These are phyloP conservation scores for Diplogelasinospora grovesii DNA, from an alignment of 495 filamentous ascomycete genomes.

Conservation along the genomic window DNA sequence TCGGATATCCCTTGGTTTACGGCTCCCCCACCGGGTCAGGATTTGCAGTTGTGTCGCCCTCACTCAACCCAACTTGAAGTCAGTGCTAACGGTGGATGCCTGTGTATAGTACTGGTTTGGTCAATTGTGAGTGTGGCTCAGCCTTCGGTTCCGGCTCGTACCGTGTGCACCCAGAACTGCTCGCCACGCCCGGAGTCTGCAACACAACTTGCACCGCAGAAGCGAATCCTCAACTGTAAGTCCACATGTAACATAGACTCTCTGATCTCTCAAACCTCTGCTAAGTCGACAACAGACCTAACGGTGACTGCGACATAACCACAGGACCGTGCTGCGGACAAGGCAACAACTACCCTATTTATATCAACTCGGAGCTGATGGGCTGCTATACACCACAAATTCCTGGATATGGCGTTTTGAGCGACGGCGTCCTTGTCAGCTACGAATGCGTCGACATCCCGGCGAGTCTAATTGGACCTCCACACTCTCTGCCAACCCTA, in stretches of 20 bases:
- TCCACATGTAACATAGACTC: background rate
- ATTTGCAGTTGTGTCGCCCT: background rate
- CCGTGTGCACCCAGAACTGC: constrained; percentile 2
- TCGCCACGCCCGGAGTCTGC: background rate
- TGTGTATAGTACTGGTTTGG: background rate
- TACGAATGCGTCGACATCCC: constrained; percentile 3
- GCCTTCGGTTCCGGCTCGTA: constrained; percentile 2
- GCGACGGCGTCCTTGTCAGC: background rate
- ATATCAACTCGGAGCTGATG: constrained; percentile 17
- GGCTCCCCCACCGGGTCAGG: background rate
- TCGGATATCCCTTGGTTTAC: constrained; percentile 9
- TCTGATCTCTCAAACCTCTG: too few species aligned
- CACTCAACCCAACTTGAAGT: background rate
- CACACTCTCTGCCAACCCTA: background rate
- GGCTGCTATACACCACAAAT: constrained; percentile 19
- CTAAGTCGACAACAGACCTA: background rate
- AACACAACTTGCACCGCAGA: background rate
- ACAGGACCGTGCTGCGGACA: constrained; percentile 7
- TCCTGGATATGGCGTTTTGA: constrained; percentile 11
- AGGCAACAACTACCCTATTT: constrained; percentile 9
- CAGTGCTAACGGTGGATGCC: background rate
- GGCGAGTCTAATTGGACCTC: background rate
- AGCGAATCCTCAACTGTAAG: too few species aligned
- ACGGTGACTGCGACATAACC: background rate
- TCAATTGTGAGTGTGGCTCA: constrained; percentile 10